These are phyloP conservation scores for Trichothecium roseum DNA, from an alignment of 2,329 filamentous ascomycete species.

Conservation along the genomic window DNA sequence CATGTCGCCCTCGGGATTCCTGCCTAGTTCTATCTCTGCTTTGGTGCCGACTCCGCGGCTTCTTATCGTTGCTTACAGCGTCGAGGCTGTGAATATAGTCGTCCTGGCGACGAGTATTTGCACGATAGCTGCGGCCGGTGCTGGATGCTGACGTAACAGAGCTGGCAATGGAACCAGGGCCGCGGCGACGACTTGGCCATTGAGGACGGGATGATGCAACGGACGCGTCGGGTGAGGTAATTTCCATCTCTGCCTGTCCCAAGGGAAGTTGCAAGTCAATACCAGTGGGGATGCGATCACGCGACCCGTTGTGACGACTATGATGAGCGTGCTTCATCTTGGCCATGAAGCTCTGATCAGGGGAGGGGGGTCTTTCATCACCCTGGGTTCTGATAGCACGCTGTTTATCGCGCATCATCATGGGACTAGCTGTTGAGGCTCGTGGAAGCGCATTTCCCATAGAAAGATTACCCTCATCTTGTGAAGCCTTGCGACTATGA, in stretches of 20 bases:
- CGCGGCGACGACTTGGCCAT: conserved; percentile 41
- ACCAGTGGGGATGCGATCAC: conserved; percentile 68
- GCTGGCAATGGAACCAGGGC: conserved; percentile 45
- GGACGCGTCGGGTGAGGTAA: conserved; percentile 47
- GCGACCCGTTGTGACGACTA: conserved; percentile 57
- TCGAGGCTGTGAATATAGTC: conserved; percentile 83
- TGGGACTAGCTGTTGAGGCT: conserved; percentile 57
- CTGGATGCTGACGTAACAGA: conserved; percentile 48
- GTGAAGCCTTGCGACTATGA: conserved; percentile 22
- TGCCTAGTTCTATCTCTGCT: conserved; percentile 36
- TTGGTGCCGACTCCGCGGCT: conserved; percentile 41
- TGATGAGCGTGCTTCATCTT: conserved; percentile 47
- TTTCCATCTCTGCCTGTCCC: conserved; percentile 20
- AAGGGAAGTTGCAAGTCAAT: conserved; percentile 54
- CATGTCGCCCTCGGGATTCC: conserved; percentile 32
- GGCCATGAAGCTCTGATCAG: conserved; percentile 48
- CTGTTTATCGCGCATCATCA: conserved; percentile 46
- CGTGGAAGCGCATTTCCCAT: conserved; percentile 43
- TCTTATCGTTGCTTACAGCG: conserved; percentile 53
- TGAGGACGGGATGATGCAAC: conserved; percentile 43
- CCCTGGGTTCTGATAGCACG: conserved; percentile 15
- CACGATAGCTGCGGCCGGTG: conserved; percentile 36
- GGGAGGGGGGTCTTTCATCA: conserved; percentile 50
- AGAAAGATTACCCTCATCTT: conserved; percentile 30
- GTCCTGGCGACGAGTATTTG: conserved; percentile 55